These are phyloP conservation scores for Chondrus crispus DNA, from an alignment of 23 red algal genomes.

Conservation along the genomic window DNA sequence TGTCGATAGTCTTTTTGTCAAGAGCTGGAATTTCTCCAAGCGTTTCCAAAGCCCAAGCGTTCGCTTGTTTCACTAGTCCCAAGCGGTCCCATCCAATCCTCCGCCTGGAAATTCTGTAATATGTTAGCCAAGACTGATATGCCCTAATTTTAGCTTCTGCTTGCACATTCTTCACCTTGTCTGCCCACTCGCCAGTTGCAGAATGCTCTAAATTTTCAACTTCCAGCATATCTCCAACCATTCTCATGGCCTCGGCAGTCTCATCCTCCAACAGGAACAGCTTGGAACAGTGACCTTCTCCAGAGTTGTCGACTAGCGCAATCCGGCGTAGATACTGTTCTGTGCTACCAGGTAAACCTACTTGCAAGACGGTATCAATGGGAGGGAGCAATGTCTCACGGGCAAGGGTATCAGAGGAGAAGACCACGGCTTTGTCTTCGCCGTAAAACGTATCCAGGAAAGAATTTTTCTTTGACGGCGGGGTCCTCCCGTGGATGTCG, in stretches of 20 bases:
- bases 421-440: conserved; percentile 13
- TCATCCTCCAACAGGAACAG: not conserved
- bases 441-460: conserved; percentile 11
- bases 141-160: conserved; percentile 22
- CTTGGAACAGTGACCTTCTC: conserved; percentile 12
- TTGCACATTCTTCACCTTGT: not conserved
- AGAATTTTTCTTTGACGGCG: conserved; percentile 1
- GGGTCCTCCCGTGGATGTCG: conserved; percentile 6
- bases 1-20: not conserved
- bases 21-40: conserved; percentile 34
- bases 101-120: not conserved
- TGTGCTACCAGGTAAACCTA: not conserved
- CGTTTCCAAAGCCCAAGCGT: conserved; percentile 29
- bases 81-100: conserved; percentile 26
- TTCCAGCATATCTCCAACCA: not conserved
- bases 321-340: conserved; percentile 32
- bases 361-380: conserved; percentile 47
- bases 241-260: not conserved
- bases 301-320: not conserved
- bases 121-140: conserved; percentile 39
- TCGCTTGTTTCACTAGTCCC: conserved; percentile 9
- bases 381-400: not conserved
- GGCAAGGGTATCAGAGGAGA: conserved; percentile 46
- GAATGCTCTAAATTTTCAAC: not conserved
- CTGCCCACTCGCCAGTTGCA: not conserved